Evolutionary conservation across 169 alveolate species (phyloP).

Genomic region (Eimeria acervulina): DNA sequence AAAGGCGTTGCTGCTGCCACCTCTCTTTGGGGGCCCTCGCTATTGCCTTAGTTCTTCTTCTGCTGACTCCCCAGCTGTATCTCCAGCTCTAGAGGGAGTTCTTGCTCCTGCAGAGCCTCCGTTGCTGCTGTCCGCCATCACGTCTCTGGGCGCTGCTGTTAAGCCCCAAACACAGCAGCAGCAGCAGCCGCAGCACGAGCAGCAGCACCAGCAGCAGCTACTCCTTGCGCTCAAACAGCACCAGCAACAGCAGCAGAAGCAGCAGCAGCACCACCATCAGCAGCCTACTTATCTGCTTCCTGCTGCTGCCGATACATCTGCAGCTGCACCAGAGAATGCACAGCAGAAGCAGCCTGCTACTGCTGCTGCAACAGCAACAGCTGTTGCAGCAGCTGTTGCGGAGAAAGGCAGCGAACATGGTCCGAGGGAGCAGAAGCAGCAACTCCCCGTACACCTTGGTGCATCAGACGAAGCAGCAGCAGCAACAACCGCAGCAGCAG

Average conservation of each 20-base stretch:
- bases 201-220: neutral
- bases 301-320: neutral
- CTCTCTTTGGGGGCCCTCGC: conserved; percentile 42
- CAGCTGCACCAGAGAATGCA: neutral
- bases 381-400: neutral
- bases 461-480: neutral
- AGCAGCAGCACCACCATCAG: neutral
- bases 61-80: conserved; percentile 34
- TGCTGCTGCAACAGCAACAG: neutral
- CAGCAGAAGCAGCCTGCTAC: conserved; percentile 1
- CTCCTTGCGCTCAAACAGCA: too few relatives aligned
- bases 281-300: too few relatives aligned
- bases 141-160: neutral
- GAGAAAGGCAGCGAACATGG: neutral
- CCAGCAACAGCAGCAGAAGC: neutral
- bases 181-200: neutral
- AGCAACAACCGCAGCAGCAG: neutral
- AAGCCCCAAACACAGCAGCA: conserved; percentile 27
- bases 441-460: neutral
- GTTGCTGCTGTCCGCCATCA: neutral
- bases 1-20: neutral
- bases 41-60: conserved; percentile 28
- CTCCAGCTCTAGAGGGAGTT: conserved; percentile 32
- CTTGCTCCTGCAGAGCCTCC: conserved; percentile 38
- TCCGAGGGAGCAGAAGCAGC: neutral